A percentile compares a stretch with the other conserved stretches of the same genome.
phyloP scores from a whole-genome alignment of 306 rosid species.

The Chamaecrista fasciculata region DNA sequence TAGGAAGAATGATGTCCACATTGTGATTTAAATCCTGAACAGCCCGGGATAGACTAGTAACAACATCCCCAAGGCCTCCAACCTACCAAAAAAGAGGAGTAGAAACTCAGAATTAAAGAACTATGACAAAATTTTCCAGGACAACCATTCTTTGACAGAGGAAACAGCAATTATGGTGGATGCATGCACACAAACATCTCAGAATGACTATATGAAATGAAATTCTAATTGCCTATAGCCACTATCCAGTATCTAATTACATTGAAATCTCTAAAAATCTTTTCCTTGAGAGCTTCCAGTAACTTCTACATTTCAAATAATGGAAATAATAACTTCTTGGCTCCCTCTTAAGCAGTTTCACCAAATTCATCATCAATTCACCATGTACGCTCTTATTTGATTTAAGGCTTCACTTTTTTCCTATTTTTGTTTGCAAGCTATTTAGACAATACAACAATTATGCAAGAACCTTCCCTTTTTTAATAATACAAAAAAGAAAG shows the following conservation, averaged over 20 bases:
- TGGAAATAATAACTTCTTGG: neutral
- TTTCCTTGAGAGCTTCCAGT: neutral
- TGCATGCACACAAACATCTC: neutral
- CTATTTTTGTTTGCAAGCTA: neutral
- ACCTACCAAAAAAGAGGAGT: slow-evolving; percentile 50
- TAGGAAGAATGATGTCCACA: slow-evolving; percentile 79
- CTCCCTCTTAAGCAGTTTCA: neutral
- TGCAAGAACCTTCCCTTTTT: neutral
- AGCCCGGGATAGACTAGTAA: slow-evolving; percentile 83
- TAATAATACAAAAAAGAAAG: neutral
- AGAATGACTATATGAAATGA: neutral
- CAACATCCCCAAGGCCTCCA: slow-evolving; percentile 97
- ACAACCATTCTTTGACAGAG: neutral
- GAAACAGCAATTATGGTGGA: neutral
- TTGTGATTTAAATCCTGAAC: slow-evolving; percentile 77
- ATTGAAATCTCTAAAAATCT: neutral
- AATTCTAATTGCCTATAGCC: neutral
- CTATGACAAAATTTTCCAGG: neutral
- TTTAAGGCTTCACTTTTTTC: neutral
- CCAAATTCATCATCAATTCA: neutral
- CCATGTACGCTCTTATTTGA: neutral
- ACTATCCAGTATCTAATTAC: neutral
- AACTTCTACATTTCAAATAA: neutral
- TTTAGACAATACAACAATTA: neutral
- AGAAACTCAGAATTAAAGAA: slow-evolving; percentile 22